These are phyloP conservation scores for Knufia fluminis DNA, from an alignment of 2,329 filamentous ascomycete species.

Conservation along the genomic window DNA sequence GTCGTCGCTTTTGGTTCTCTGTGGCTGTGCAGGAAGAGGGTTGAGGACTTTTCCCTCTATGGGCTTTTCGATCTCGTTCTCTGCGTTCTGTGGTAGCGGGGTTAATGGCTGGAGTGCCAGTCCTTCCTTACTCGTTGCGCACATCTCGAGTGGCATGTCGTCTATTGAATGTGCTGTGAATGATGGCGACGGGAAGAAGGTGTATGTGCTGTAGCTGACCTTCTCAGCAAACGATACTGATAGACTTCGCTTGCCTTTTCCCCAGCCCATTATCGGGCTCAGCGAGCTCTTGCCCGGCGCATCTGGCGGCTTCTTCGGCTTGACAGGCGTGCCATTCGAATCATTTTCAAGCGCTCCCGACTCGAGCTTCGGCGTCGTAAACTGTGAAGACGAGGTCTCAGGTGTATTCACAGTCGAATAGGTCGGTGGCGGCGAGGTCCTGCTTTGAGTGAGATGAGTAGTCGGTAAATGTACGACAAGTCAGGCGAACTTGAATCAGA, in stretches of 20 bases:
- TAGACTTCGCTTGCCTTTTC: not conserved
- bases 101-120: not conserved
- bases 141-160: too few relatives aligned
- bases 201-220: not conserved
- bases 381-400: not conserved
- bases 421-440: conserved; percentile 5
- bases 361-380: not conserved
- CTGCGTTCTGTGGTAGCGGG: not conserved
- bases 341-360: not conserved
- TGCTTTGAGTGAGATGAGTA: conserved; percentile 9
- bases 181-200: not conserved
- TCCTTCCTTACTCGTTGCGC: not conserved
- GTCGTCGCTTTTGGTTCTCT: conserved; percentile 4
- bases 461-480: conserved; percentile 5
- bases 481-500: not conserved
- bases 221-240: not conserved
- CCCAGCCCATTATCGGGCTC: not conserved
- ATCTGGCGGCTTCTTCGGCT: conserved; percentile 5
- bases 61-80: not conserved
- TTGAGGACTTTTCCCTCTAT: not conserved
- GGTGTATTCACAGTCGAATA: conserved; percentile 4
- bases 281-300: not conserved
- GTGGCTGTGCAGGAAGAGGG: not conserved
- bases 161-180: not conserved
- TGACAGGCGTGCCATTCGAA: not conserved